These are phyloP conservation scores for Ceratocystis cacaofunesta DNA, from an alignment of 2,329 filamentous ascomycete species.

Conservation along the genomic window DNA sequence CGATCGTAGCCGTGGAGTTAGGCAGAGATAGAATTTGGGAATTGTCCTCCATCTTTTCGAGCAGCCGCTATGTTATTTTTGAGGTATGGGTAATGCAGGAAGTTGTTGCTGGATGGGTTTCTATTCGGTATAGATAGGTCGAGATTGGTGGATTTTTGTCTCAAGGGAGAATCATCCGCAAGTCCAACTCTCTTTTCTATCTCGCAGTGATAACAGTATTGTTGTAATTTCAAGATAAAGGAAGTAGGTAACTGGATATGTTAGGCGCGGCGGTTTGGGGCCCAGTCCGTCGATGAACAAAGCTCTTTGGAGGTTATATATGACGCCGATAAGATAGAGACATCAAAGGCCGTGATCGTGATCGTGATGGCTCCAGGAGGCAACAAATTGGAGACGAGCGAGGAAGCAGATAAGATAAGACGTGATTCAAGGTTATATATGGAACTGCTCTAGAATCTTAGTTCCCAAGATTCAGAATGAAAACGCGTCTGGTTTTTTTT, in stretches of 20 bases:
- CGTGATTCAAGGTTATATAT: slow-evolving; percentile 4
- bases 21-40: slow-evolving; percentile 27
- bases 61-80: not conserved
- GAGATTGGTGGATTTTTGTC: not conserved
- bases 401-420: slow-evolving; percentile 5
- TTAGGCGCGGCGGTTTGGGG: not conserved
- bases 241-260: no score
- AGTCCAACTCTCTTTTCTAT: not conserved
- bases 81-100: not conserved
- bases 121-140: not conserved
- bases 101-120: not conserved
- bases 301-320: not conserved
- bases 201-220: not conserved
- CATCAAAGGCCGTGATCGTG: not conserved
- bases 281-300: not conserved
- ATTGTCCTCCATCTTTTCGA: slow-evolving; percentile 34
- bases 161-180: not conserved
- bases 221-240: not conserved
- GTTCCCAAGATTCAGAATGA: not conserved
- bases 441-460: not conserved
- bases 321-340: not conserved
- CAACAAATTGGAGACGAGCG: not conserved
- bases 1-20: slow-evolving; percentile 21
- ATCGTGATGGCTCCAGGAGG: not conserved
- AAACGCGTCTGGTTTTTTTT: not conserved